phyloP scores from a whole-genome alignment of 2,329 filamentous ascomycete species.

The Colletotrichum nymphaeae region DNA sequence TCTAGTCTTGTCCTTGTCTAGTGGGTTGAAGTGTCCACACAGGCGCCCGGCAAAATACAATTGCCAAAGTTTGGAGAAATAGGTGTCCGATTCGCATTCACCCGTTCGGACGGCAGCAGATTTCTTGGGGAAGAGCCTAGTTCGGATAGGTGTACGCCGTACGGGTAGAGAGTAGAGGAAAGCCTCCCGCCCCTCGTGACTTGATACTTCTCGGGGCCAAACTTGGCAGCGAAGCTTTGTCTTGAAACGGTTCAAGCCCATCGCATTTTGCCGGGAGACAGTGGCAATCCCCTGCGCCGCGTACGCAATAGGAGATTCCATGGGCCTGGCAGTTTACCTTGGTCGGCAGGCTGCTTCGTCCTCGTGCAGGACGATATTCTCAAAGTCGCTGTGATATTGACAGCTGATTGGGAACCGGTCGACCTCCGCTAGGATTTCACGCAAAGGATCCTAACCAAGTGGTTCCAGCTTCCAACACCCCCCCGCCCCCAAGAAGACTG shows the following conservation, averaged over 20 bases:
- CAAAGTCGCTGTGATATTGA: conserved; percentile 3
- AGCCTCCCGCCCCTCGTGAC: conserved; percentile 2
- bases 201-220: neutral
- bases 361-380: conserved; percentile 13
- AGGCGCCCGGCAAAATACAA: conserved; percentile 31
- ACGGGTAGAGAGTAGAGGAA: neutral
- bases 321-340: conserved; percentile 7
- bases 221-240: conserved; percentile 29
- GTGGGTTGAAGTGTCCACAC: conserved; percentile 19
- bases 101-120: conserved; percentile 20
- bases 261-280: conserved; percentile 29
- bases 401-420: conserved; percentile 20
- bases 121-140: conserved; percentile 12
- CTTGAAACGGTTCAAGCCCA: conserved; percentile 22
- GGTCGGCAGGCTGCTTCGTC: conserved; percentile 13
- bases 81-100: conserved; percentile 12
- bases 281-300: conserved; percentile 23
- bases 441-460: conserved; percentile 31
- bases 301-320: conserved; percentile 2
- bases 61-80: conserved; percentile 7
- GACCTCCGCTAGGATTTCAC: conserved; percentile 13
- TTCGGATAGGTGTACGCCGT: neutral
- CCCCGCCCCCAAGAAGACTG: neutral
- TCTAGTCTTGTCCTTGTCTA: conserved; percentile 30
- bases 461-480: conserved; percentile 13